Percentiles rank a stretch among this genome's conserved stretches.
phyloP scores from a whole-genome alignment of 2,329 filamentous ascomycete genomes.

The Fusarium sp. region DNA sequence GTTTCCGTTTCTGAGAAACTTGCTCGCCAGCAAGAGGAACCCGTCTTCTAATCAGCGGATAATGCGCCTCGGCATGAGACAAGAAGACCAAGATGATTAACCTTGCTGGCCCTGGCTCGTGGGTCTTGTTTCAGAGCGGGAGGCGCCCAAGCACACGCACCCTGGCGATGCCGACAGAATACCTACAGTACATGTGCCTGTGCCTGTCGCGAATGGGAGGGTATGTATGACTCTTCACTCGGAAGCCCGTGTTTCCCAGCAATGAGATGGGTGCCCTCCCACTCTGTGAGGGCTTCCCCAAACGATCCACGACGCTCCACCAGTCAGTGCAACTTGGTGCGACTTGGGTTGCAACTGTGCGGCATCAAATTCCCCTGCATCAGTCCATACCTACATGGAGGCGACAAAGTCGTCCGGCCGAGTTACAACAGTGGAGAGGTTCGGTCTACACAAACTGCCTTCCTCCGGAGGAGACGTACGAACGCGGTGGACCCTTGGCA shows the following conservation, averaged over 20 bases:
- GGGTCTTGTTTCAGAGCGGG: conserved; percentile 18
- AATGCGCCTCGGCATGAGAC: neutral
- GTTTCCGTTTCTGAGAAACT: neutral
- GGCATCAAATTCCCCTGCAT: conserved; percentile 26
- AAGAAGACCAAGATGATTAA: neutral
- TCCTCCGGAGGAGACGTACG: conserved; percentile 1
- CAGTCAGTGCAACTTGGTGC: conserved; percentile 16
- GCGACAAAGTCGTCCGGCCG: conserved; percentile 1
- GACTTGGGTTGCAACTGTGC: conserved; percentile 20
- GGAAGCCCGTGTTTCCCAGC: conserved; percentile 3
- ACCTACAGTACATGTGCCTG: conserved; percentile 4
- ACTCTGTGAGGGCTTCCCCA: conserved; percentile 14
- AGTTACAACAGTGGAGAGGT: neutral
- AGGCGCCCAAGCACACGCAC: conserved; percentile 13
- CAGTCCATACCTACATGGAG: conserved; percentile 21
- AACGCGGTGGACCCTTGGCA: conserved; percentile 7
- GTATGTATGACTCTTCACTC: conserved; percentile 11
- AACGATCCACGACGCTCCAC: conserved; percentile 19
- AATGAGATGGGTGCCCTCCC: conserved; percentile 3
- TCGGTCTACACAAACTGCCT: neutral
- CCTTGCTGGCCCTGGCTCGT: conserved; percentile 5
- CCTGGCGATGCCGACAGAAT: conserved; percentile 19
- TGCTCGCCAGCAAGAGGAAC: neutral
- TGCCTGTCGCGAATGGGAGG: conserved; percentile 1
- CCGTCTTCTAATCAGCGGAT: neutral